A percentile compares a stretch with the other conserved stretches of the same genome.
phyloP scores from a whole-genome alignment of 768 basidiomycete species.

The Pulveroboletus sp. region DNA sequence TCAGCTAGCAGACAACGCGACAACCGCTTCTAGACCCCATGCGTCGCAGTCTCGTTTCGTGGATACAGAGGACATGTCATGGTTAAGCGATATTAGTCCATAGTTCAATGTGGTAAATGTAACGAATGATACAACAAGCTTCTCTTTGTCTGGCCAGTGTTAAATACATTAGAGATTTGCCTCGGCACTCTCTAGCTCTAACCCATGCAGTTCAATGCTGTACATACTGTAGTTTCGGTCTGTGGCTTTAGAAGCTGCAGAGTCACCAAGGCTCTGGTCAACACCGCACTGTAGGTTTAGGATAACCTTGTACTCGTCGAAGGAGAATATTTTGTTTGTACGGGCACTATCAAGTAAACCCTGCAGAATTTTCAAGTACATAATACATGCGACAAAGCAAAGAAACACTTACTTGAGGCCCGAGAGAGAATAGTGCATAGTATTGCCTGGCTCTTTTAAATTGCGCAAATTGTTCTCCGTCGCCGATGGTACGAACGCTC shows the following conservation, averaged over 20 bases:
- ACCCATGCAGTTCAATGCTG: constrained; percentile 84
- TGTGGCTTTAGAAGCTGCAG: constrained; percentile 46
- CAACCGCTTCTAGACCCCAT: constrained; percentile 17
- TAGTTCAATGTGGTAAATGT: constrained; percentile 1
- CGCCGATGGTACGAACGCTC: constrained; percentile 74
- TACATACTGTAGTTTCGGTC: constrained; percentile 84
- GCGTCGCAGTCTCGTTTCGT: constrained; percentile 20
- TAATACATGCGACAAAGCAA: background rate
- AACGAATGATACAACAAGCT: background rate
- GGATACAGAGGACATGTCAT: constrained; percentile 32
- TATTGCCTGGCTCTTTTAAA: constrained; percentile 78
- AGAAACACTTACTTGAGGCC: constrained; percentile 61
- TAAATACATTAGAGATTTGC: constrained; percentile 25
- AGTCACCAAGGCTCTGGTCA: constrained; percentile 55
- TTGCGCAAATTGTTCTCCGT: constrained; percentile 57
- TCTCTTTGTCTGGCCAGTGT: background rate
- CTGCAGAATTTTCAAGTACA: constrained; percentile 37
- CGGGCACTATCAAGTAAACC: constrained; percentile 75
- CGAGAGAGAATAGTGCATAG: constrained; percentile 72
- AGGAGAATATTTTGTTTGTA: constrained; percentile 62
- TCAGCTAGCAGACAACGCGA: constrained; percentile 30
- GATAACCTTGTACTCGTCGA: constrained; percentile 93
- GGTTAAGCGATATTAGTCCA: constrained; percentile 26
- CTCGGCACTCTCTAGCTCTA: constrained; percentile 58
- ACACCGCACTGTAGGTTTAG: constrained; percentile 87